A percentile compares a stretch with the other conserved stretches of the same genome.
Conservation (phyloP, 2,329 filamentous ascomycete genomes). For the Fusarium sp. region DNA sequence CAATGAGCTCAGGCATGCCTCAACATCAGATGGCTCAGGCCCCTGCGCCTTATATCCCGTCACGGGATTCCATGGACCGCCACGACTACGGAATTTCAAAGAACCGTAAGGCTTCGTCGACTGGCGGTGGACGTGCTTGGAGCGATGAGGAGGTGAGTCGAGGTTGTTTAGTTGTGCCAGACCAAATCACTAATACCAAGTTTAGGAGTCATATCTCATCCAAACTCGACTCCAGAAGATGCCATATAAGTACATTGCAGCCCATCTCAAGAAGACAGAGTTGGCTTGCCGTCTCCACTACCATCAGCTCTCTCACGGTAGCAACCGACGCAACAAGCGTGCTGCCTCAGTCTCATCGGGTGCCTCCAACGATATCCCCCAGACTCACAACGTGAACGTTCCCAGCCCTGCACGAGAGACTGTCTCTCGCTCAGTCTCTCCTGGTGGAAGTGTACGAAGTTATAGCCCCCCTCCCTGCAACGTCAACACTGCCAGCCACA, state of each 20-base stretch:
- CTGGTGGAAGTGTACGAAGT: constrained; percentile 59
- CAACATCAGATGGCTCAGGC: constrained; percentile 61
- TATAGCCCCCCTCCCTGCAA: constrained; percentile 60
- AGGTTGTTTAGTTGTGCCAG: neutral
- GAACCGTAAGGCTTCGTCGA: constrained; percentile 75
- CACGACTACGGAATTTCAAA: constrained; percentile 72
- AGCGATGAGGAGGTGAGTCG: constrained; percentile 81
- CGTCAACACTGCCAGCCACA: constrained; percentile 55
- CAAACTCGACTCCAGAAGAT: constrained; percentile 88
- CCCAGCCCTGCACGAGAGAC: constrained; percentile 65
- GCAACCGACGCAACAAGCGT: constrained; percentile 83
- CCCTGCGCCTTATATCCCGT: constrained; percentile 60
- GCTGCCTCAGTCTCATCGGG: constrained; percentile 76
- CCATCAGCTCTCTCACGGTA: constrained; percentile 85
- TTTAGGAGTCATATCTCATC: constrained; percentile 83
- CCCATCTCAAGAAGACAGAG: constrained; percentile 88
- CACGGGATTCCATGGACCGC: constrained; percentile 66
- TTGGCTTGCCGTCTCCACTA: constrained; percentile 88
- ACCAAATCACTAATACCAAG: constrained; percentile 27
- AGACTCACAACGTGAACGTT: constrained; percentile 58
- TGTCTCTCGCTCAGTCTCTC: constrained; percentile 61
- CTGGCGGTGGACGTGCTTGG: constrained; percentile 83
- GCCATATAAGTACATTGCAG: constrained; percentile 91
- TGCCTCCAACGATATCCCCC: constrained; percentile 64
- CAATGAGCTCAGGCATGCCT: constrained; percentile 57